Conservation (phyloP, 2,329 filamentous ascomycete species). For the Hypoxylon sp. region DNA sequence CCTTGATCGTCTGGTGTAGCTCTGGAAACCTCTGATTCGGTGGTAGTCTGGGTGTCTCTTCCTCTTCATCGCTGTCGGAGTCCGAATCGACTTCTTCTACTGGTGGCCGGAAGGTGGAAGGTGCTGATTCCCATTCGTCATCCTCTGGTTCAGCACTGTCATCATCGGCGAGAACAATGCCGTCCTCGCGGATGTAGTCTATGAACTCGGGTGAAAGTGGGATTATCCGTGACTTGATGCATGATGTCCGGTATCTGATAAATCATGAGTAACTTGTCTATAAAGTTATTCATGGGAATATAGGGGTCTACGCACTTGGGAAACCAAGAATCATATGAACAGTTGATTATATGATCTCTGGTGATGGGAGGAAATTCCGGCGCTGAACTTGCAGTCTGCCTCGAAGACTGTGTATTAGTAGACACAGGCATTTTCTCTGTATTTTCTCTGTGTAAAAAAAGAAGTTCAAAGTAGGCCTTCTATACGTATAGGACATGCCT, state of each 20-base stretch:
- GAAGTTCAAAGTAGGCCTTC: background rate
- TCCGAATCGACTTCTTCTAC: constrained; percentile 60
- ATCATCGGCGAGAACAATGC: constrained; percentile 87
- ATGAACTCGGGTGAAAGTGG: constrained; percentile 81
- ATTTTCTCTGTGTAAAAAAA: background rate
- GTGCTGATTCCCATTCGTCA: constrained; percentile 66
- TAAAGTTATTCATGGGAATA: background rate
- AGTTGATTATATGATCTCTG: constrained; percentile 90
- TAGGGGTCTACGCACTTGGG: constrained; percentile 68
- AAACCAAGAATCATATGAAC: constrained; percentile 95
- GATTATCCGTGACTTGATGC: constrained; percentile 88
- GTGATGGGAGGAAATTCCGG: constrained; percentile 81
- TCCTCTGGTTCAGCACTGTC: constrained; percentile 69
- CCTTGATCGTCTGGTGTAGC: constrained; percentile 81
- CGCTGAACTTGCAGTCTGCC: constrained; percentile 39
- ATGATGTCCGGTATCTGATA: constrained; percentile 78
- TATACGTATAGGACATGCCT: background rate
- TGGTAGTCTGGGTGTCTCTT: constrained; percentile 61
- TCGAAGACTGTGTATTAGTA: constrained; percentile 43
- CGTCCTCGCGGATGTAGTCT: constrained; percentile 89
- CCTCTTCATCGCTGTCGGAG: constrained; percentile 67
- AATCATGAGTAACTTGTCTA: constrained; percentile 28
- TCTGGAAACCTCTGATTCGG: constrained; percentile 74
- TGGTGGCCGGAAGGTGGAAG: constrained; percentile 52
- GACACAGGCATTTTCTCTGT: constrained; percentile 47